These are phyloP conservation scores for Populus euphratica DNA, from an alignment of 345 rosid genomes.

Conservation along the genomic window DNA sequence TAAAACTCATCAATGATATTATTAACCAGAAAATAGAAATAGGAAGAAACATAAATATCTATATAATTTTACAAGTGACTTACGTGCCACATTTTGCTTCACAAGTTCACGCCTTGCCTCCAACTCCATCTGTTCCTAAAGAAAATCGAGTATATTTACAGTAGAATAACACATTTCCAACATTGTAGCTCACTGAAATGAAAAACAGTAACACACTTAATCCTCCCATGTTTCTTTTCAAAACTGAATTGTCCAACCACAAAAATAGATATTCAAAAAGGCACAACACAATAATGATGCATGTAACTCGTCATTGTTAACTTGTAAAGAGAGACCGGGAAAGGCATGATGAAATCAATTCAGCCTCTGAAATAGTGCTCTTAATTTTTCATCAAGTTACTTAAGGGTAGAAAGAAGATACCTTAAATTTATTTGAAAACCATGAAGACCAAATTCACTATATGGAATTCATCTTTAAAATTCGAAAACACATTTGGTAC, in stretches of 20 bases:
- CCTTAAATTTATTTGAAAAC: background rate
- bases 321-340: background rate
- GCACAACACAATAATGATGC: background rate
- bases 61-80: slow-evolving; percentile 17
- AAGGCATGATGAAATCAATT: background rate
- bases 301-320: background rate
- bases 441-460: background rate
- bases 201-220: background rate
- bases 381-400: background rate
- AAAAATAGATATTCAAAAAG: background rate
- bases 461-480: background rate
- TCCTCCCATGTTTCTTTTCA: background rate
- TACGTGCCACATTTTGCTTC: slow-evolving; percentile 81
- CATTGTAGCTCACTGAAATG: background rate
- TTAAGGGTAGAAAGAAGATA: background rate
- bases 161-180: background rate
- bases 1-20: background rate
- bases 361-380: background rate
- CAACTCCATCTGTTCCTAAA: slow-evolving; percentile 71
- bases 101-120: slow-evolving; percentile 84
- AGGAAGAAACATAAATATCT: background rate
- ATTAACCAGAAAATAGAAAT: background rate
- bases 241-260: background rate
- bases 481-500: background rate
- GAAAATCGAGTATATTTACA: background rate